phyloP scores from a whole-genome alignment of 2,329 filamentous ascomycete genomes.

The Lachnellula suecica region DNA sequence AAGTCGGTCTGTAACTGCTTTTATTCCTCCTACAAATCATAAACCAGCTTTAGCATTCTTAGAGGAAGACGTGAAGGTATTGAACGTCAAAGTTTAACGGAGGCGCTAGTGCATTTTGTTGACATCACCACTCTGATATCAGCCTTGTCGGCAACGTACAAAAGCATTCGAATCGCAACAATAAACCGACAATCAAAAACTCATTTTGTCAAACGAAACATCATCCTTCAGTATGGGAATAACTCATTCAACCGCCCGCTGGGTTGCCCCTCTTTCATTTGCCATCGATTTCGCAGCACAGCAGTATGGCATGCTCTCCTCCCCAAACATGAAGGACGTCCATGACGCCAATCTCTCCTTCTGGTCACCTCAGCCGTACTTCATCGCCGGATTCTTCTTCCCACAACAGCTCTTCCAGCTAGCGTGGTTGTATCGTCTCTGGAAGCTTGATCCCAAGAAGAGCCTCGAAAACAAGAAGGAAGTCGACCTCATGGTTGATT shows the following conservation, averaged over 20 bases:
- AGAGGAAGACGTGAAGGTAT: neutral
- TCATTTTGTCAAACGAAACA: neutral
- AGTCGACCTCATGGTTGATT: constrained; percentile 49
- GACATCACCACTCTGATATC: constrained; percentile 3
- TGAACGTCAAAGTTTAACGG: neutral
- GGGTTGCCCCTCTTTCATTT: constrained; percentile 54
- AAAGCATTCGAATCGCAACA: neutral
- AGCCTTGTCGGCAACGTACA: neutral
- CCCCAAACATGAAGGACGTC: constrained; percentile 58
- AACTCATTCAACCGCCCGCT: constrained; percentile 51
- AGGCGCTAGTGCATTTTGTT: neutral
- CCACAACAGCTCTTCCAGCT: constrained; percentile 59
- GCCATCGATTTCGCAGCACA: constrained; percentile 56
- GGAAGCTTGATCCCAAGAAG: constrained; percentile 44
- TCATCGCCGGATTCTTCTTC: constrained; percentile 61
- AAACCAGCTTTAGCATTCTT: neutral
- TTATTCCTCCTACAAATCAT: neutral
- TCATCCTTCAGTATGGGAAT: constrained; percentile 44
- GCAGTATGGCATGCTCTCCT: constrained; percentile 57
- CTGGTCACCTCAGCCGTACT: constrained; percentile 57
- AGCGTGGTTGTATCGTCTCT: constrained; percentile 56
- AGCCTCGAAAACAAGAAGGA: constrained; percentile 39
- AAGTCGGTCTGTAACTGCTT: no score
- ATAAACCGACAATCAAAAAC: neutral
- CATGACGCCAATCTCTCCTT: constrained; percentile 58